These are phyloP conservation scores for Conringia planisiliqua DNA, from an alignment of 345 rosid genomes.

Conservation along the genomic window DNA sequence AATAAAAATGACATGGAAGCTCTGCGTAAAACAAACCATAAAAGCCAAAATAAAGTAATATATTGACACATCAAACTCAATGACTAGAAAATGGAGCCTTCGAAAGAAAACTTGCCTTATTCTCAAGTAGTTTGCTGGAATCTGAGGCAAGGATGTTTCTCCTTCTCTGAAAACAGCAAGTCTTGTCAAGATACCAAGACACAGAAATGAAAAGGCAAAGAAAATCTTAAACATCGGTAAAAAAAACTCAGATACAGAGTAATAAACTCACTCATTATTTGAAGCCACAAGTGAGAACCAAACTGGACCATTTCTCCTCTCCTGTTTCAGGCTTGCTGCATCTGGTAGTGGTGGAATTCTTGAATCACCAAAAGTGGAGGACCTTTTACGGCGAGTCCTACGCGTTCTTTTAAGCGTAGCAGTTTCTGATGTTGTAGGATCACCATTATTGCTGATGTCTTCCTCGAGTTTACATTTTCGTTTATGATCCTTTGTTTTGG, in stretches of 20 bases:
- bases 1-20: not conserved
- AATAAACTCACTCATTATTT: slow-evolving; percentile 67
- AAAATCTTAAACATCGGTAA: not conserved
- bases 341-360: slow-evolving; percentile 53
- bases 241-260: not conserved
- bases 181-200: slow-evolving; percentile 23
- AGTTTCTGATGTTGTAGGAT: slow-evolving; percentile 51
- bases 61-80: not conserved
- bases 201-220: not conserved
- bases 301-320: slow-evolving; percentile 66
- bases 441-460: slow-evolving; percentile 43
- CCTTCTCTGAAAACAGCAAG: slow-evolving; percentile 65
- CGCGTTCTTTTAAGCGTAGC: slow-evolving; percentile 55
- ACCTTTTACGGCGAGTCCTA: slow-evolving; percentile 60
- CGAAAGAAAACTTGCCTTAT: slow-evolving; percentile 57
- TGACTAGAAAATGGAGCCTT: not conserved
- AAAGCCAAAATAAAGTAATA: not conserved
- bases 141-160: slow-evolving; percentile 75
- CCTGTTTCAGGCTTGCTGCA: slow-evolving; percentile 46
- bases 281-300: slow-evolving; percentile 97
- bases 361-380: slow-evolving; percentile 47
- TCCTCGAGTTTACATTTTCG: slow-evolving; percentile 43
- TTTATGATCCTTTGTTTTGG: slow-evolving; percentile 54
- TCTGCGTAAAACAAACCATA: not conserved
- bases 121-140: slow-evolving; percentile 73